These are phyloP conservation scores for Corynascus novoguineensis DNA, from an alignment of 495 filamentous ascomycete species.

Conservation along the genomic window DNA sequence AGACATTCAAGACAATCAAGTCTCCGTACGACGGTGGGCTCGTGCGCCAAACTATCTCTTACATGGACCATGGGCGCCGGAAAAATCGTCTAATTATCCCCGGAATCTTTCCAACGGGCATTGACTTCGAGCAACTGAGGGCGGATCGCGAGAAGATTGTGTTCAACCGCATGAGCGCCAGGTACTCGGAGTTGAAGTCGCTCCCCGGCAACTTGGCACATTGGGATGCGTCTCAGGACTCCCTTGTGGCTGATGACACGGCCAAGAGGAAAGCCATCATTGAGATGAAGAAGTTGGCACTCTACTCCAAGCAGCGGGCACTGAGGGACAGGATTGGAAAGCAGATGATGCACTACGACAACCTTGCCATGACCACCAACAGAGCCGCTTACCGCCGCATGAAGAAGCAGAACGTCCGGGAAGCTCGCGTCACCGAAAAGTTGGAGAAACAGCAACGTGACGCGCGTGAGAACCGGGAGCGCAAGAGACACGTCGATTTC, in stretches of 20 bases:
- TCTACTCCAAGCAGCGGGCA: slow-evolving; percentile 77
- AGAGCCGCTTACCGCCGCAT: slow-evolving; percentile 80
- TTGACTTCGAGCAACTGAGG: slow-evolving; percentile 73
- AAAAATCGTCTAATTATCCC: slow-evolving; percentile 71
- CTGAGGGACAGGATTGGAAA: slow-evolving; percentile 79
- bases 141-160: slow-evolving; percentile 81
- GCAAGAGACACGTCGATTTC: slow-evolving; percentile 92
- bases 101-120: slow-evolving; percentile 80
- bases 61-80: slow-evolving; percentile 67
- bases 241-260: slow-evolving; percentile 67
- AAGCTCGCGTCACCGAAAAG: slow-evolving; percentile 95
- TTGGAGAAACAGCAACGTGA: slow-evolving; percentile 97
- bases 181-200: slow-evolving; percentile 75
- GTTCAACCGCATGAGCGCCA: slow-evolving; percentile 80
- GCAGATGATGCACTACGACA: slow-evolving; percentile 88
- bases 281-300: slow-evolving; percentile 79
- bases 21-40: slow-evolving; percentile 55
- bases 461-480: slow-evolving; percentile 86
- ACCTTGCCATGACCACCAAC: slow-evolving; percentile 91
- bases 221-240: slow-evolving; percentile 74
- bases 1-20: slow-evolving; percentile 53
- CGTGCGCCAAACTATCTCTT: slow-evolving; percentile 59
- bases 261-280: slow-evolving; percentile 86
- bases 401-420: slow-evolving; percentile 94
- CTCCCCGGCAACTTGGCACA: slow-evolving; percentile 75